Percentiles rank a stretch among this genome's conserved stretches.
Evolutionary conservation across 352 stramenopile species (phyloP).

Genomic region (Phytophthora crassamura): DNA sequence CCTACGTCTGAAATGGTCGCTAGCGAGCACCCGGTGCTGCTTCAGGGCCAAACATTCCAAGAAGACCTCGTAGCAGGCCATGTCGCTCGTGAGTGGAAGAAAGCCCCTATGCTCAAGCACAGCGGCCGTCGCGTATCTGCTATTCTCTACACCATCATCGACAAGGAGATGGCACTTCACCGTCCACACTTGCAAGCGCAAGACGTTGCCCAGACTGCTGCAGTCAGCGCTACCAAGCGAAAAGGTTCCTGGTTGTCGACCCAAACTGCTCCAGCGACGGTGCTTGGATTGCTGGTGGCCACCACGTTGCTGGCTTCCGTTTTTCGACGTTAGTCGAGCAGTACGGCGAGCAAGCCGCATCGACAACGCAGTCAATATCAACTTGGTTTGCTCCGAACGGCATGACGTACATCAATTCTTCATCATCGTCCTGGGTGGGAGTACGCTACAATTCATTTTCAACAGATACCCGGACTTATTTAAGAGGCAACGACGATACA

Average conservation of each 20-base stretch:
- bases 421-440: slow-evolving; percentile 17
- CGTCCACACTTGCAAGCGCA: slow-evolving; percentile 31
- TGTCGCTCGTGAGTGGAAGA: slow-evolving; percentile 76
- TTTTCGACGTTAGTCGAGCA: slow-evolving; percentile 22
- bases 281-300: slow-evolving; percentile 34
- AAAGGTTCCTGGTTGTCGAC: slow-evolving; percentile 4
- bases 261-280: slow-evolving; percentile 22
- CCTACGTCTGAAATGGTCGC: slow-evolving; percentile 67
- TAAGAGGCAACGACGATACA: slow-evolving; percentile 27
- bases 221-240: not conserved
- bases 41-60: slow-evolving; percentile 84
- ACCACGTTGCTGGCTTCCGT: slow-evolving; percentile 36
- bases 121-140: slow-evolving; percentile 73
- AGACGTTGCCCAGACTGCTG: not conserved
- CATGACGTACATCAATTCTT: slow-evolving; percentile 31
- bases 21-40: slow-evolving; percentile 64
- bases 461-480: slow-evolving; percentile 29
- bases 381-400: slow-evolving; percentile 18
- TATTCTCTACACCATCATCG: slow-evolving; percentile 90
- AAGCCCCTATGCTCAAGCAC: slow-evolving; percentile 88
- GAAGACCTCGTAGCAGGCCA: slow-evolving; percentile 53
- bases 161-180: slow-evolving; percentile 74
- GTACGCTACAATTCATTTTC: slow-evolving; percentile 24
- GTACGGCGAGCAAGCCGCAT: not conserved
- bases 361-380: slow-evolving; percentile 20